phyloP scores from a whole-genome alignment of 768 basidiomycete genomes.

The Pulveroboletus sp. region DNA sequence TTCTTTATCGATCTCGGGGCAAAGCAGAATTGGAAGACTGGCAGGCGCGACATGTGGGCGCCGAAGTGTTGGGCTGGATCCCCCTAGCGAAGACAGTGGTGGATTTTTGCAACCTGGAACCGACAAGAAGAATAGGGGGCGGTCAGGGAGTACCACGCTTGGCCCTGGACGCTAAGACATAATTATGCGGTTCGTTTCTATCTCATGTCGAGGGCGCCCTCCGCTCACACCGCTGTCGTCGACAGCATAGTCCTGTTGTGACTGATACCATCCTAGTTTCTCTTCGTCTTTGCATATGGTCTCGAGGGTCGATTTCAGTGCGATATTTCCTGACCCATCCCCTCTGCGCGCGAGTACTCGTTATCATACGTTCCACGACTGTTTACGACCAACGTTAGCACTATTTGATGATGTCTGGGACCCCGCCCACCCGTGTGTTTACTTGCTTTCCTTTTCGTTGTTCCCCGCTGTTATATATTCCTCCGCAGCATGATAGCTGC shows the following conservation, averaged over 20 bases:
- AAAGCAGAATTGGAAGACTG: constrained; percentile 44
- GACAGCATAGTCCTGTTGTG: constrained; percentile 13
- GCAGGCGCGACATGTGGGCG: constrained; percentile 38
- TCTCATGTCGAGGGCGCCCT: constrained; percentile 4
- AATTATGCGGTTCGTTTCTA: constrained; percentile 14
- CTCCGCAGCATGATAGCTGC: not conserved
- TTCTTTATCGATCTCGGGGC: constrained; percentile 32
- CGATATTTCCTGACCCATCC: constrained; percentile 7
- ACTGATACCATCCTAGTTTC: constrained; percentile 8
- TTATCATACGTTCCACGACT: constrained; percentile 18
- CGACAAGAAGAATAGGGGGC: constrained; percentile 23
- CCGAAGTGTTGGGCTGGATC: constrained; percentile 37
- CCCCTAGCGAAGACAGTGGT: constrained; percentile 16
- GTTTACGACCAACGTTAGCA: constrained; percentile 23
- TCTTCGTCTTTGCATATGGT: constrained; percentile 13
- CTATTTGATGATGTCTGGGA: constrained; percentile 17
- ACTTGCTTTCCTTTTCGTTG: constrained; percentile 2
- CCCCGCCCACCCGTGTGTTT: constrained; percentile 9
- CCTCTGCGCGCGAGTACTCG: constrained; percentile 2
- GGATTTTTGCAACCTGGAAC: constrained; percentile 14
- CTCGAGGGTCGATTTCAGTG: constrained; percentile 21
- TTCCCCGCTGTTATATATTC: constrained; percentile 17
- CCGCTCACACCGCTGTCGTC: constrained; percentile 9
- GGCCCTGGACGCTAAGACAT: constrained; percentile 17
- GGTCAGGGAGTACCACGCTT: constrained; percentile 26